phyloP scores from a whole-genome alignment of 257 asterid species.

The Mentha longifolia region DNA sequence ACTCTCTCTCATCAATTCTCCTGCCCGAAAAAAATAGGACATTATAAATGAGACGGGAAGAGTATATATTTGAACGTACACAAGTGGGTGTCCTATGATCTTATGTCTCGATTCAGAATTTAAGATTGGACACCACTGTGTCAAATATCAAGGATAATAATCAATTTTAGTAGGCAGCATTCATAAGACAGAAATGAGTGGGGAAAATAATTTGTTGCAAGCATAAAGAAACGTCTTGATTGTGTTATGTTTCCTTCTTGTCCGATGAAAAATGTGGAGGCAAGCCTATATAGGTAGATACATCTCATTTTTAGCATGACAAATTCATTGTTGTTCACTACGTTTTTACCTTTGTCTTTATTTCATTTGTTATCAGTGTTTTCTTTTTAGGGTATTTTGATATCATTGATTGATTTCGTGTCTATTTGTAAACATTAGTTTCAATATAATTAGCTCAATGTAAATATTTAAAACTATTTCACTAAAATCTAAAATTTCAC shows the following conservation, averaged over 20 bases:
- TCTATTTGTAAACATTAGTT: not conserved
- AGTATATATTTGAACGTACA: not conserved
- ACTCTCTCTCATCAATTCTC: no score
- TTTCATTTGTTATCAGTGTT: no score
- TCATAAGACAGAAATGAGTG: constrained; percentile 38
- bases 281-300: constrained; percentile 6
- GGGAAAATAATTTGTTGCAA: constrained; percentile 32
- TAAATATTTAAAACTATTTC: no score
- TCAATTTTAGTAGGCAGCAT: constrained; percentile 20
- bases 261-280: constrained; percentile 28
- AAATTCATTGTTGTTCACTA: constrained; percentile 32
- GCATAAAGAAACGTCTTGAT: constrained; percentile 32
- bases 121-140: constrained; percentile 42
- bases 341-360: not conserved
- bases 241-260: constrained; percentile 34
- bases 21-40: no score
- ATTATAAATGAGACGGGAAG: no score
- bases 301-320: constrained; percentile 30
- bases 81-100: not conserved
- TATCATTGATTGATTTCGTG: not conserved
- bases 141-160: constrained; percentile 21
- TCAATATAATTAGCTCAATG: no score
- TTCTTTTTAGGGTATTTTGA: no score
- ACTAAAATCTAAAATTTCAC: no score
- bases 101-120: not conserved